These are phyloP conservation scores for Penicillium sp. DNA, from an alignment of 2,329 filamentous ascomycete genomes.

Conservation along the genomic window DNA sequence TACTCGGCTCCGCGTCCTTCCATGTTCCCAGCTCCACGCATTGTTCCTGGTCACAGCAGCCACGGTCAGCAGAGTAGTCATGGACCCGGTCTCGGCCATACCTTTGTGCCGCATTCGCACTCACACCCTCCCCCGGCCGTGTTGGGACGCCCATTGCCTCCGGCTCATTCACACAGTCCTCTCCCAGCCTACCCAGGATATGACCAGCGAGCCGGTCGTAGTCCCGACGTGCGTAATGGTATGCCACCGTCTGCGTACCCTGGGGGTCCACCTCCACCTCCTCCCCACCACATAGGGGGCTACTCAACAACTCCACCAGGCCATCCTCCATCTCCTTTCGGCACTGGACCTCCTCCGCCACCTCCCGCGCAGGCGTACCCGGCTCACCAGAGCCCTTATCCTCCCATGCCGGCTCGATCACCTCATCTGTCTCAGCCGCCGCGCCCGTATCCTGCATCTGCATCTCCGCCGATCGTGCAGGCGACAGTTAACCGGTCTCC, in stretches of 20 bases:
- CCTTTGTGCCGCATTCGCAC: slow-evolving; percentile 35
- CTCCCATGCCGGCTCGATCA: slow-evolving; percentile 37
- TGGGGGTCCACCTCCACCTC: slow-evolving; percentile 51
- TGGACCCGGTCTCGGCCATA: slow-evolving; percentile 20
- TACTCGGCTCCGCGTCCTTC: slow-evolving; percentile 35
- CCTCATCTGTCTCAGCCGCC: slow-evolving; percentile 38
- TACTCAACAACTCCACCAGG: slow-evolving; percentile 39
- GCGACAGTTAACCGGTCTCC: slow-evolving; percentile 42
- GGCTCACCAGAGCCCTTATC: slow-evolving; percentile 43
- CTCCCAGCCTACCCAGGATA: slow-evolving; percentile 39
- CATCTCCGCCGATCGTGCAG: slow-evolving; percentile 42
- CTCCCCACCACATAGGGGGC: slow-evolving; percentile 56
- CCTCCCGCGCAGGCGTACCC: slow-evolving; percentile 35
- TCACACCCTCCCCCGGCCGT: slow-evolving; percentile 17
- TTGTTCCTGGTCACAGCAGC: slow-evolving; percentile 10
- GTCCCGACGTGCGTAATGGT: slow-evolving; percentile 37
- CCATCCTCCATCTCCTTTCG: slow-evolving; percentile 34
- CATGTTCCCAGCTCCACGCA: slow-evolving; percentile 37
- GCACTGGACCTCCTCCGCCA: slow-evolving; percentile 38
- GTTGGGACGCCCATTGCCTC: slow-evolving; percentile 34
- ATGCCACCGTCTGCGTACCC: slow-evolving; percentile 38
- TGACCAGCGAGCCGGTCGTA: slow-evolving; percentile 37
- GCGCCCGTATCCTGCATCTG: slow-evolving; percentile 40
- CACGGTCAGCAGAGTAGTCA: not conserved
- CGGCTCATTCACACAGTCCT: slow-evolving; percentile 30